phyloP scores from a whole-genome alignment of 805 yeast genomes.

The Starmerella floris region DNA sequence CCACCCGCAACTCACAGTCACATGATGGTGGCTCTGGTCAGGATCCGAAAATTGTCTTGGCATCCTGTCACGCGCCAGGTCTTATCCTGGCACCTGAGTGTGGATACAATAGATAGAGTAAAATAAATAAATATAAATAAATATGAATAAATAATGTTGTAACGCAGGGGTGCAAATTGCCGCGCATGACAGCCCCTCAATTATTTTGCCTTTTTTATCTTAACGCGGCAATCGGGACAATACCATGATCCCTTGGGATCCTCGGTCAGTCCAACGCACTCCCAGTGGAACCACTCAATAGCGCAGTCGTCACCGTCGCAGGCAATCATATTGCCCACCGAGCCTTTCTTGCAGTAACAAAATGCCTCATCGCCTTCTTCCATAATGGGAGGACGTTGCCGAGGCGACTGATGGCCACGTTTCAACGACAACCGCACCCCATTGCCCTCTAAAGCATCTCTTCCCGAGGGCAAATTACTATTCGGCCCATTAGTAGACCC shows the following conservation, averaged over 20 bases:
- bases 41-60: too few species aligned
- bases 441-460: conserved; percentile 10
- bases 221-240: conserved; percentile 64
- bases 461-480: not conserved
- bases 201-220: conserved; percentile 12
- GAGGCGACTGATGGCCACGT: conserved; percentile 6
- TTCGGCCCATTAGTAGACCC: not conserved
- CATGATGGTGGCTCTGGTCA: not conserved
- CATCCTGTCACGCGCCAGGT: too few species aligned
- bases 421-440: conserved; percentile 16
- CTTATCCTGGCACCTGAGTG: not conserved
- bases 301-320: conserved; percentile 85
- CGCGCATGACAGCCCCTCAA: not conserved
- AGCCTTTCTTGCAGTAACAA: conserved; percentile 87
- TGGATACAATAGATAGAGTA: not conserved
- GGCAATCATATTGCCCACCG: conserved; percentile 93
- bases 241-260: conserved; percentile 94
- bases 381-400: conserved; percentile 11
- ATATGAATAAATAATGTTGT: not conserved
- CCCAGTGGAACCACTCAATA: conserved; percentile 92
- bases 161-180: not conserved
- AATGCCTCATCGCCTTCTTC: conserved; percentile 55
- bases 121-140: conserved; percentile 1
- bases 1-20: too few species aligned
- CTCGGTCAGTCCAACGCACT: conserved; percentile 75